Evolutionary conservation across 257 asterid species (phyloP), one percentile per base, ranked within the genome.

Genomic region (Verbascum thapsus): DNA sequence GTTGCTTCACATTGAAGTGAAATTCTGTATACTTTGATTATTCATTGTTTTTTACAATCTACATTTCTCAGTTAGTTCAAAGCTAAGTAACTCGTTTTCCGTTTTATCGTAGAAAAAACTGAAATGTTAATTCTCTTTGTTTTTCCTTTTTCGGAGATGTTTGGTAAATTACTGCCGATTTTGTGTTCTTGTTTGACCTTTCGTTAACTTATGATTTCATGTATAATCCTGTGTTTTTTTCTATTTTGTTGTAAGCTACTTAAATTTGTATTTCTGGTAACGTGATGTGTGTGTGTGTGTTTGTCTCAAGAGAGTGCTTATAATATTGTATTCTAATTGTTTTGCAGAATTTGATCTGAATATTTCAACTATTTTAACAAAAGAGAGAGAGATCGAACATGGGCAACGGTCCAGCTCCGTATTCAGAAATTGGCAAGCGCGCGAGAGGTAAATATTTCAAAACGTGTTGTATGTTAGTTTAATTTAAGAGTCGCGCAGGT

Each of bases 381-480:
- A 66, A 55, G 57, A 56, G 51, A 65, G 45, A 58, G 60, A 23
- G 42, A 15, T 17, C 4, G 3, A 17, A 53, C 40, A 86, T 86
- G 95, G 86, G 71, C 40, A 56, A 59, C 63, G 76, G 92, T 53
- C 95, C 97, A 18, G 88, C 88, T 57, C 91, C 91, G 42, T 89
- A 77, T 80, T 81, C 90, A 3, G 95, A 84, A 48, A 84, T 89
- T 55, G 95, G 97, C 71, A 70, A 71, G 73, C 91, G 89, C 6
- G 89, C 94, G 9, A 83, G 91, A 86, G 97, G 97, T 89, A 53
- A 49, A 9, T 39, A 45, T 23, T 41, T 47, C 2, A 16, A 1
- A 22, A 51, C 15, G 56, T 61, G 17, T 34, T 6, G 17, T 35
- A 2, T 57, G 48, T 35, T 69, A 23, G 45, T 26, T 53, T 68